Base-by-base conservation (phyloP, 2,329 filamentous ascomycete genomes). In the Aspergillus fijiensis region DNA sequence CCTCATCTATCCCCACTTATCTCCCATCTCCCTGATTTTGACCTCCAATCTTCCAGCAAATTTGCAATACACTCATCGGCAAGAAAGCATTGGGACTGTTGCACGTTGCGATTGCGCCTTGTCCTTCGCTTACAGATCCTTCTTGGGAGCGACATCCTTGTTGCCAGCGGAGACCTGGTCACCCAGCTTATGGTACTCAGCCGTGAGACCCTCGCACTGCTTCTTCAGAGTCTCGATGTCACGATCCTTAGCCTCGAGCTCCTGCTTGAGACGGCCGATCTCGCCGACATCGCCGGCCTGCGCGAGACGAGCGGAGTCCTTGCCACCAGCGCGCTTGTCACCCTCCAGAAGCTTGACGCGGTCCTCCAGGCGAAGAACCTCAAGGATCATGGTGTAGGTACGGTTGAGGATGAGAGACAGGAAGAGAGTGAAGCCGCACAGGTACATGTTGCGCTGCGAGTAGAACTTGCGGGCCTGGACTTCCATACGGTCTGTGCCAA, bases 361-460 rank as follows among this genome's bases (percentile, higher is more conserved):
- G 80, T 96, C 92, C 82, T 99, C 94, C 57, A 99, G 89, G 64
- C 91, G 87, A 73, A 97, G 90, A 55, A 90, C 87, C 70, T 97
- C 93, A 67, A 96, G 85, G 73, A 97, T 96, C 91, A 98, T 94
- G 73, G 89, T 90, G 83, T 98, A 99, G 74, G 95, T 99, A 74
- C 95, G 94, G 88, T 99, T 98, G 76, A 81, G 91, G 79, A 99
- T 99, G 66, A 99, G 85, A 57, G 94, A 98, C 63, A 99, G 89
- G 87, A 99, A 98, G 65, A 99, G 89, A 5, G 95, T 99, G 84
- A 99, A 99, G 70, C 95, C 95, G 79, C 95, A 98, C 63, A 99
- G 92, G 82, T 99, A 99, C 95, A 99, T 99, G 87, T 99, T 99
- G 79, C 95, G 93, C 83, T 99, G 94, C 63, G 93, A 96, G 86